These are phyloP conservation scores for Annulohypoxylon nitens DNA, from an alignment of 495 filamentous ascomycete species.

Conservation along the genomic window DNA sequence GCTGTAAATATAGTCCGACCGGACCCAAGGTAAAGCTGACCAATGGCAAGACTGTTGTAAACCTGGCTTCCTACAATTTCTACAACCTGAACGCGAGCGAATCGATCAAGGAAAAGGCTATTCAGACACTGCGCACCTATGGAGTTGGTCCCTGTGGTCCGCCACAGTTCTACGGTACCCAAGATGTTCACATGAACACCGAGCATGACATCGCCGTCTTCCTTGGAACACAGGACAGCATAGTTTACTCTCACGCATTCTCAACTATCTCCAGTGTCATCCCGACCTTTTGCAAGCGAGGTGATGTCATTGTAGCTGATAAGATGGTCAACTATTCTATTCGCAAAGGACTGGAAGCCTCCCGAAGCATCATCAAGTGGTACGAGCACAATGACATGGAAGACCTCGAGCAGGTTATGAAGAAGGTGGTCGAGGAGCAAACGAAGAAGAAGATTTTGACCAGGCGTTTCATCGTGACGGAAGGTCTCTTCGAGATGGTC, in stretches of 20 bases:
- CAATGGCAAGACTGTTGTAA: slow-evolving; percentile 89
- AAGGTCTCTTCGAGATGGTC: slow-evolving; percentile 91
- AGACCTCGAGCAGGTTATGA: slow-evolving; percentile 87
- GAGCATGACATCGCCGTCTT: slow-evolving; percentile 94
- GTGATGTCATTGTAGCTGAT: slow-evolving; percentile 98
- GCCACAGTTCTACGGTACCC: slow-evolving; percentile 97
- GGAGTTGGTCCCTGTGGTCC: slow-evolving; percentile 97
- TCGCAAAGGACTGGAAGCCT: slow-evolving; percentile 93
- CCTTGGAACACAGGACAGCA: slow-evolving; percentile 86
- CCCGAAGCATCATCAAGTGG: slow-evolving; percentile 89
- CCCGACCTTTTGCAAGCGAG: slow-evolving; percentile 94
- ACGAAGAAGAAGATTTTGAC: slow-evolving; percentile 85
- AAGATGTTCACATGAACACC: slow-evolving; percentile 97
- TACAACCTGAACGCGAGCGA: slow-evolving; percentile 97
- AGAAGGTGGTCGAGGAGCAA: slow-evolving; percentile 88
- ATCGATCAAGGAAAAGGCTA: slow-evolving; percentile 90
- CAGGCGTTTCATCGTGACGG: slow-evolving; percentile 93
- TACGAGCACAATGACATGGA: slow-evolving; percentile 97
- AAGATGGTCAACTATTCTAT: slow-evolving; percentile 93
- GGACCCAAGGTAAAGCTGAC: slow-evolving; percentile 90
- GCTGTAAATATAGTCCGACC: slow-evolving; percentile 73
- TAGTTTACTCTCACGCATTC: slow-evolving; percentile 95
- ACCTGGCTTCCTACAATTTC: slow-evolving; percentile 94
- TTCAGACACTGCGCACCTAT: slow-evolving; percentile 92
- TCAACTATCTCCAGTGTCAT: slow-evolving; percentile 95